These are phyloP conservation scores for Microthlaspi erraticum DNA, from an alignment of 345 rosid genomes.

Conservation along the genomic window DNA sequence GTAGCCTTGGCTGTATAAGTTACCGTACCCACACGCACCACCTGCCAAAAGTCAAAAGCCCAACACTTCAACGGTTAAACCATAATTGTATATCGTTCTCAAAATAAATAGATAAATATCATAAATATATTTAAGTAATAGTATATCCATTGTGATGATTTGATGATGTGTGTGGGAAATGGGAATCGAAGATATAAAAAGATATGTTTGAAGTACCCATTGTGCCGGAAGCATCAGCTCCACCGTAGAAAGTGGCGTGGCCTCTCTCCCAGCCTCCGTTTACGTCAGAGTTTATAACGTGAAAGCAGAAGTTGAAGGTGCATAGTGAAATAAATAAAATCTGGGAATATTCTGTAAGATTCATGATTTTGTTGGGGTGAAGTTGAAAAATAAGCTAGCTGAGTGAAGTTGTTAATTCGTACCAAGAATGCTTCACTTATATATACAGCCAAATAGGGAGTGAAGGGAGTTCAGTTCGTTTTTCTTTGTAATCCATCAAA, in stretches of 20 bases:
- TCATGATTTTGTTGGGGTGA: conserved; percentile 31
- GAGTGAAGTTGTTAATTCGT: conserved; percentile 23
- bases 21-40: conserved; percentile 61
- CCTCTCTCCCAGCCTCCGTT: conserved; percentile 42
- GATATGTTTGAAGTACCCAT: conserved; percentile 34
- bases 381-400: neutral
- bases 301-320: conserved; percentile 26
- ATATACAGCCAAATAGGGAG: neutral
- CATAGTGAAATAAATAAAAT: conserved; percentile 31
- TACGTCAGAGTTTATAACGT: conserved; percentile 16
- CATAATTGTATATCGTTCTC: neutral
- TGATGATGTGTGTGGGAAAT: neutral
- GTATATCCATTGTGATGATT: neutral
- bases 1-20: conserved; percentile 52
- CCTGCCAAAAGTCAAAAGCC: conserved; percentile 38
- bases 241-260: conserved; percentile 46
- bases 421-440: conserved; percentile 14
- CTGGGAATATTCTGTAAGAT: conserved; percentile 7
- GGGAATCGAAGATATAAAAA: neutral
- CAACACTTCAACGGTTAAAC: neutral
- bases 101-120: too few relatives aligned
- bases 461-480: too few relatives aligned
- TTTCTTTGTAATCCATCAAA: neutral
- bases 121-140: neutral
- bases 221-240: conserved; percentile 45